Base-by-base conservation (phyloP, 352 stramenopile genomes). In the Pythium vanterpoolii region DNA sequence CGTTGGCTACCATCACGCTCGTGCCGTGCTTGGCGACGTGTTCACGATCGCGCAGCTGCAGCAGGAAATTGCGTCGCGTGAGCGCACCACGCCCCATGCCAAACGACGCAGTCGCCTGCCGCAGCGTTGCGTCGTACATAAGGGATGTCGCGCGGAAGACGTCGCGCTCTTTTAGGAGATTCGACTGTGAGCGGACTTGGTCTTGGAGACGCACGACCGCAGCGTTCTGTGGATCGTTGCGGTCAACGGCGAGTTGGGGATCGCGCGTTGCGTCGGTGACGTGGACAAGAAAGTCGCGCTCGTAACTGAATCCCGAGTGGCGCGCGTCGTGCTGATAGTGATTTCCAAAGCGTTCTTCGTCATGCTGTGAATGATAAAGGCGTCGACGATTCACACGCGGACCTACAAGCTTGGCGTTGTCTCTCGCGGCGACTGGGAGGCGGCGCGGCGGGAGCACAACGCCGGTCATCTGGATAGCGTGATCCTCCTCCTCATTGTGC, bases 181-280 rank as follows among this genome's bases (percentile, higher is more conserved):
- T 45, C 10, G 79, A 84, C 48, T 71, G 70, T 21, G 50, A 58
- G 48, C 66, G 66, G 27, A 75, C 46, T 45, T 87, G 74, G 33
- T 72, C 62, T 23, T 85, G 68, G 18, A 89, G 53, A 1, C 74
- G 73, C 56, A 81, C 56, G 4, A 88, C 66, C 1, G 68, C 42
- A 6, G 73, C 63, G 55, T 94, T 89, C 5, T 84, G 74, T 4
- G 86, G 86, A 52, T 95, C 79, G 43, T 93, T 93, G 21, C 77
- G 76, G 58, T 96, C 87, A 7, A 96, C 47, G 3, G 27, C 38
- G 24, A 77, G 62, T 0, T 71, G 62, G 1, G 66, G 9, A 23
- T 66, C 42, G 27, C 7, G 58, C 0, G 67, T 57, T 0, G 66
- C 16, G 21, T 66, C 48, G 21, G n/a, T 58, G 26, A 89, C 58